These are phyloP conservation scores for Saccharomycopsis sp. DNA, from an alignment of 805 yeast genomes.

Conservation along the genomic window DNA sequence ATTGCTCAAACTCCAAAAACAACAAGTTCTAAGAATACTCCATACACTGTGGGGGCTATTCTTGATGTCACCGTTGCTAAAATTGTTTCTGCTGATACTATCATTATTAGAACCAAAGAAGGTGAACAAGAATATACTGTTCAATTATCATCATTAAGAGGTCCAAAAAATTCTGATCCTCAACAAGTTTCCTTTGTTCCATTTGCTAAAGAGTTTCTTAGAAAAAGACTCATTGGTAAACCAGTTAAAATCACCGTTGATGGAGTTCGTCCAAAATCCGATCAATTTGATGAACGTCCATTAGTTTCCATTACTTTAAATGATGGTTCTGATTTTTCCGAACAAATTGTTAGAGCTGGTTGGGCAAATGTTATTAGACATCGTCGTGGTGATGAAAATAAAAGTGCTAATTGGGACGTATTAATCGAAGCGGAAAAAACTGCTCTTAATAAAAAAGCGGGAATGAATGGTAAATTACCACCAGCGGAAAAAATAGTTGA, in stretches of 20 bases:
- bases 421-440: constrained; percentile 58
- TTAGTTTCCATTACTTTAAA: constrained; percentile 46
- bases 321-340: constrained; percentile 51
- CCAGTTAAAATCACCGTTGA: constrained; percentile 51
- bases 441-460: constrained; percentile 46
- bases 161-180: constrained; percentile 57
- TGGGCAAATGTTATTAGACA: constrained; percentile 72
- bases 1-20: constrained; percentile 15
- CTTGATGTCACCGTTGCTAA: constrained; percentile 47
- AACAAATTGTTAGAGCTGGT: constrained; percentile 51
- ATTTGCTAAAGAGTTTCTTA: constrained; percentile 63
- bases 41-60: constrained; percentile 34
- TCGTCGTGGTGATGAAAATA: constrained; percentile 58
- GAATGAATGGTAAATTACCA: constrained; percentile 48
- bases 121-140: constrained; percentile 44
- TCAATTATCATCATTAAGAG: constrained; percentile 67
- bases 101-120: constrained; percentile 40
- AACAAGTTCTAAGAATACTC: constrained; percentile 22
- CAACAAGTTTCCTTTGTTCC: constrained; percentile 45
- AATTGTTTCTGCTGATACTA: constrained; percentile 60
- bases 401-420: constrained; percentile 70
- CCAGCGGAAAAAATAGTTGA: constrained; percentile 59
- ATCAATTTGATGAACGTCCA: constrained; percentile 54
- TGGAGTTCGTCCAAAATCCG: constrained; percentile 50
- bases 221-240: constrained; percentile 63